A percentile compares a stretch with the other conserved stretches of the same genome.
These are phyloP conservation scores for Pseudoneurospora amorphoporcata DNA, from an alignment of 495 filamentous ascomycete genomes.

Conservation along the genomic window DNA sequence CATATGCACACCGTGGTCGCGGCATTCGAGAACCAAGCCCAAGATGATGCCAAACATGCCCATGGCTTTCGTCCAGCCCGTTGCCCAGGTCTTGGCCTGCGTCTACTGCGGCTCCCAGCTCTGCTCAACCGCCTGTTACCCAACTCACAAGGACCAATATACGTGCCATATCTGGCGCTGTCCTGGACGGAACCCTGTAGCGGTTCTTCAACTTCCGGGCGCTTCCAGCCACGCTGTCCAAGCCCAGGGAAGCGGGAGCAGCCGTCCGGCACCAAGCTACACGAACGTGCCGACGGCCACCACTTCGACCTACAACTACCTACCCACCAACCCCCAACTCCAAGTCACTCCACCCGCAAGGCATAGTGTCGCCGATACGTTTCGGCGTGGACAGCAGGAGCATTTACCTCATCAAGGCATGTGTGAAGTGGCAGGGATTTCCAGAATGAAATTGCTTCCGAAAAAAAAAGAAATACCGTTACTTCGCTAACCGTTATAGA, in stretches of 20 bases:
- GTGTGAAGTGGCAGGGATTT: not conserved
- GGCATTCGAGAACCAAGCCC: not conserved
- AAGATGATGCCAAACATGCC: not conserved
- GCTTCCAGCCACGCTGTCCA: not conserved
- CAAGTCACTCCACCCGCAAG: not conserved
- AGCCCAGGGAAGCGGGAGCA: not conserved
- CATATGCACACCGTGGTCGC: not conserved
- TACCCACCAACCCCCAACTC: not conserved
- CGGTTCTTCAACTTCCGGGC: not conserved
- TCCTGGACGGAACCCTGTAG: not conserved
- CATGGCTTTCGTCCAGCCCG: not conserved
- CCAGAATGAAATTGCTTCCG: not conserved
- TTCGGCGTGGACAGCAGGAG: not conserved
- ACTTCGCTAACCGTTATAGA: not conserved
- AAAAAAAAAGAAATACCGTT: not conserved
- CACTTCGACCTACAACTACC: not conserved
- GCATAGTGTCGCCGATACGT: not conserved
- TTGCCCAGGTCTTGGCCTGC: not conserved
- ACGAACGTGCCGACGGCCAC: not conserved
- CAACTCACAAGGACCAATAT: not conserved
- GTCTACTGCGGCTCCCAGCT: not conserved
- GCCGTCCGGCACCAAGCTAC: not conserved
- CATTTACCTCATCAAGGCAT: not conserved
- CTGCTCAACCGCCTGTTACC: not conserved
- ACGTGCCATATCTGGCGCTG: not conserved